A percentile compares a stretch with the other conserved stretches of the same genome.
Conservation (phyloP, 306 rosid genomes). For the Amphicarpaea edgeworthii region DNA sequence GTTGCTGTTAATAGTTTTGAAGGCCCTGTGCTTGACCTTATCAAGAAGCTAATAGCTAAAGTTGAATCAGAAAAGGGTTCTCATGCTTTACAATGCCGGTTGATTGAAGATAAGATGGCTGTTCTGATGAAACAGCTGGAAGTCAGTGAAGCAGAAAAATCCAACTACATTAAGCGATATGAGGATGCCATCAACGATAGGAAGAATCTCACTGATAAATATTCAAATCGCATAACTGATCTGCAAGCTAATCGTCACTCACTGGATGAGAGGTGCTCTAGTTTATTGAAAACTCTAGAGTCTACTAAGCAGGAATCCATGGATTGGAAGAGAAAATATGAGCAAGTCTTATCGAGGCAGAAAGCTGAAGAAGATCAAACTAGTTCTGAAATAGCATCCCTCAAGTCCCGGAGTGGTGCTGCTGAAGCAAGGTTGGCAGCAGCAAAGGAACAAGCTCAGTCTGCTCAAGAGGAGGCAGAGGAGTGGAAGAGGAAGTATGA, state of each 20-base stretch:
- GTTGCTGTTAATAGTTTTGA: conserved; percentile 70
- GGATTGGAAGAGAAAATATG: conserved; percentile 90
- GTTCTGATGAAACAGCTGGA: conserved; percentile 84
- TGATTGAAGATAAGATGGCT: conserved; percentile 76
- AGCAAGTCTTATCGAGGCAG: conserved; percentile 69
- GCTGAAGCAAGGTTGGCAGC: conserved; percentile 96
- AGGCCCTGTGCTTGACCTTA: conserved; percentile 82
- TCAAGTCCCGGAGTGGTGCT: conserved; percentile 84
- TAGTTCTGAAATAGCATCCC: conserved; percentile 79
- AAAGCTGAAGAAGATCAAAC: conserved; percentile 89
- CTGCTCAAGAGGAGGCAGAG: conserved; percentile 96
- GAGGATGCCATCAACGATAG: conserved; percentile 89
- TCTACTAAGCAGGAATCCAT: conserved; percentile 76
- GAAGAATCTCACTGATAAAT: conserved; percentile 85
- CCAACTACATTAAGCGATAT: conserved; percentile 81
- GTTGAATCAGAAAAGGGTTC: conserved; percentile 83
- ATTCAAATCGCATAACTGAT: conserved; percentile 78
- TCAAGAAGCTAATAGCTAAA: conserved; percentile 73
- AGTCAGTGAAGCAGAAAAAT: conserved; percentile 77
- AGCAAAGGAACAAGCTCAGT: conserved; percentile 86
- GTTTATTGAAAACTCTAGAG: conserved; percentile 73
- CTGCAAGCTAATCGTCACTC: conserved; percentile 82
- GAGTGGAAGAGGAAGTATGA: conserved; percentile 97
- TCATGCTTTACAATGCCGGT: conserved; percentile 68
- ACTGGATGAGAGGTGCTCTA: conserved; percentile 71